Evolutionary conservation across 2,329 filamentous ascomycete genomes (phyloP), one percentile per base, ranked within the genome.

Genomic region (Aspergillus sp.): DNA sequence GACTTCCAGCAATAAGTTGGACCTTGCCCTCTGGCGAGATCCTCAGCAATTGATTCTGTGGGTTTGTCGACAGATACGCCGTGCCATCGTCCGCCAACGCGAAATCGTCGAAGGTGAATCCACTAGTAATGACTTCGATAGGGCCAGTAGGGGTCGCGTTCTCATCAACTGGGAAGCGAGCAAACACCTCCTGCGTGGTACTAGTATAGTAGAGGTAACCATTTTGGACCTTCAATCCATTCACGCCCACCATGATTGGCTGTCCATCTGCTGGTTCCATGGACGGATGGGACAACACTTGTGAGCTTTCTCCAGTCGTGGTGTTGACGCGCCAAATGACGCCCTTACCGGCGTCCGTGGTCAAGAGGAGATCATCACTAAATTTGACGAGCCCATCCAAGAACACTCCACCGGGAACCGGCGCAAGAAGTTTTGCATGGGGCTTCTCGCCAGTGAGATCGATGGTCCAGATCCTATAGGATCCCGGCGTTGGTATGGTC

Each of bases 151-250:
- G 37, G 2, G 39, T 2, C 1, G 41, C 37, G 5, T 44, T 25
- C 3, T 32, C 19, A 23, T 49, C 7, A 5, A 52, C 41, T 3
- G 44, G 45, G 1, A 52, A 37, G 15, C 50, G 48, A 20, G 20
- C 35, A 13, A 48, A 42, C 5, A 43, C 10, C 25, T 41, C 41
- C 30, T 38, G 30, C 1, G 35, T 46, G 7, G 41, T 47, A n/a
- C 42, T 48, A 7, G 44, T 48, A 41, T 43, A 52, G 9, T 52
- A 52, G n/a, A 52, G 22, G 12, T 47, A 45, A 12, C 41, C 38
- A 2, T 43, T 27, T n/a, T 13, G 39, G 13, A 48, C 45, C 2
- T 46, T 33, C 3, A 52, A 22, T 1, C 50, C 50, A 23, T 52
- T 52, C 3, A 52, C 47, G 5, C 45, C 50, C 7, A 49, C 39